Base-by-base conservation (phyloP, 2,329 filamentous ascomycete species). In the Botrytis paeoniae region DNA sequence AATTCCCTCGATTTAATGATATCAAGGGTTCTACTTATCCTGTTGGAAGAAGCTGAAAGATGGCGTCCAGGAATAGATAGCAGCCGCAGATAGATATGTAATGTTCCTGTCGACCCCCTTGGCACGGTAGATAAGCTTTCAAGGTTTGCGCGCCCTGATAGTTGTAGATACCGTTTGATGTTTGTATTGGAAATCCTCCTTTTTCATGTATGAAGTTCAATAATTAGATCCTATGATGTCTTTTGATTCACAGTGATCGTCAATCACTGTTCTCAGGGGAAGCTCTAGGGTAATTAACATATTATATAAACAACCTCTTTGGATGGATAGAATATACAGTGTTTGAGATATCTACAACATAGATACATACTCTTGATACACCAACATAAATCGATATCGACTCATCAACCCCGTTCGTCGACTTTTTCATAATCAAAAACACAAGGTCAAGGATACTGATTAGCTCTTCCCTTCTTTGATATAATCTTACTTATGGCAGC, bases 71-170 rank as follows among this genome's bases (percentile, higher is more conserved):
- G 64, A 54, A 68, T 66, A 54, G 25, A n/a, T 29, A 22, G 39
- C 14, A 41, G 39, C 3, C 16, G 45, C 25, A 29, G 64, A 29
- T 39, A 39, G 32, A 48, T 65, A 65, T 65, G 29, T 39, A 65
- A 5, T 20, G 64, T 68, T 68, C 45, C 35, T 68, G 35, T 68
- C 64, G 64, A 68, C 45, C 45, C 22, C 37, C 45, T 54, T 68
- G 64, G 64, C 64, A 41, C 16, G 29, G 43, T 65, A 48, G 64
- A 68, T 68, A 68, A 68, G 64, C 64, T 68, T 54, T n/a, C 32
- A 54, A 12, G 25, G 41, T 64, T 64, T 64, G 51, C n/a, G 25
- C 51, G 41, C 29, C 18, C 5, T 64, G n/a, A 64, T 29, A 22
- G 22, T 14, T 37, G 22, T 18, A 39, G 32, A 20, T 16, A 35